Conservation (phyloP, 2,329 filamentous ascomycete genomes). For the Diplodia scrobiculata region DNA sequence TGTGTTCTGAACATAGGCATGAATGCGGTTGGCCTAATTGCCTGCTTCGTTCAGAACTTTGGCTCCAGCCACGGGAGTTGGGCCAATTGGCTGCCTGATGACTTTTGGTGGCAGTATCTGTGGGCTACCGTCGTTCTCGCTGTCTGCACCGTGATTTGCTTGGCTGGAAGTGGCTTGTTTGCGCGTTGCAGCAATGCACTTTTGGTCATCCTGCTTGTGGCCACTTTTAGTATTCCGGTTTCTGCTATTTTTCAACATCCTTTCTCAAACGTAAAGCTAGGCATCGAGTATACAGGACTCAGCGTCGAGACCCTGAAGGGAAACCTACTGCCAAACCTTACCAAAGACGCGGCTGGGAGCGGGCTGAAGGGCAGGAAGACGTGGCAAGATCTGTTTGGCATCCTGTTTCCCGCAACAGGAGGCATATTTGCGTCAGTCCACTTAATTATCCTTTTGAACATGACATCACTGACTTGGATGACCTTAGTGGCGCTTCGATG, state of each 20-base stretch:
- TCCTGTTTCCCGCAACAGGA: constrained; percentile 74
- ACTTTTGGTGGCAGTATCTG: constrained; percentile 75
- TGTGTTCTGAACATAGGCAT: constrained; percentile 83
- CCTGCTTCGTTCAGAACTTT: constrained; percentile 77
- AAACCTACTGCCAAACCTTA: constrained; percentile 72
- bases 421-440: constrained; percentile 58
- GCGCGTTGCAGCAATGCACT: constrained; percentile 77
- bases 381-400: constrained; percentile 81
- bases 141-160: constrained; percentile 71
- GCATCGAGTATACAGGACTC: constrained; percentile 77
- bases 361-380: constrained; percentile 65
- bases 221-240: constrained; percentile 78
- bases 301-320: constrained; percentile 67
- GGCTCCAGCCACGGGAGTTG: constrained; percentile 60
- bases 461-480: constrained; percentile 34
- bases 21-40: constrained; percentile 83
- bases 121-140: constrained; percentile 72
- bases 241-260: constrained; percentile 70
- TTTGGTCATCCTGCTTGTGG: constrained; percentile 68
- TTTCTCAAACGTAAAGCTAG: constrained; percentile 63
- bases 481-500: constrained; percentile 75
- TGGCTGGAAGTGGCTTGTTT: constrained; percentile 79
- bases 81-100: constrained; percentile 64
- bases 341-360: constrained; percentile 63
- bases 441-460: neutral